Conservation (phyloP, 2,329 filamentous ascomycete species). For the Trematosphaeria pertusa region DNA sequence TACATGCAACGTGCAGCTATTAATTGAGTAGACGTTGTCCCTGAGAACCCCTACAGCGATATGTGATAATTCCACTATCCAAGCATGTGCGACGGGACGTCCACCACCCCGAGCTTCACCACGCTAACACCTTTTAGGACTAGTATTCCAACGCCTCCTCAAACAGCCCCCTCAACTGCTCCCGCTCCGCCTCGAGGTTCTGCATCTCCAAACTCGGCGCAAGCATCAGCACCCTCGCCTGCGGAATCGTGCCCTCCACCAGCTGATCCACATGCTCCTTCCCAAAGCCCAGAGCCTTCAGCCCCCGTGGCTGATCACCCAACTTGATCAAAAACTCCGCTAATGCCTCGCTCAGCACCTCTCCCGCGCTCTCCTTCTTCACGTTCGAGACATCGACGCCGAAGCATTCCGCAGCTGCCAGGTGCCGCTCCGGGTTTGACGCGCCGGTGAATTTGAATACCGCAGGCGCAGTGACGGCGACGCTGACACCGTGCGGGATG, state of each 20-base stretch:
- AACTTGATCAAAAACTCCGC: constrained; percentile 80
- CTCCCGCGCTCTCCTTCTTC: constrained; percentile 87
- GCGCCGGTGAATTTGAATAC: constrained; percentile 93
- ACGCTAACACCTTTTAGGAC: too few species aligned
- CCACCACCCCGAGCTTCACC: too few species aligned
- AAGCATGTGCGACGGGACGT: too few species aligned
- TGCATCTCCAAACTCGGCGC: constrained; percentile 74
- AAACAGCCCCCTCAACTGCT: constrained; percentile 56
- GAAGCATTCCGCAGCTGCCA: constrained; percentile 87
- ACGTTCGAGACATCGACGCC: constrained; percentile 88
- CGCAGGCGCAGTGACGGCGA: constrained; percentile 90
- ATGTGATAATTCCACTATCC: too few species aligned
- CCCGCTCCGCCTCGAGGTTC: constrained; percentile 56
- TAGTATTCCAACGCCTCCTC: constrained; percentile 55
- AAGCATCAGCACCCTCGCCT: constrained; percentile 87
- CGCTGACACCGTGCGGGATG: constrained; percentile 94
- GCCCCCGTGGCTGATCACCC: constrained; percentile 87
- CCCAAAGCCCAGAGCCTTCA: constrained; percentile 84
- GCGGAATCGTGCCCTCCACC: constrained; percentile 94
- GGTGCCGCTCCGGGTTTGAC: constrained; percentile 90
- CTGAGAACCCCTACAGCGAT: too few species aligned
- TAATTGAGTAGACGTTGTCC: too few species aligned
- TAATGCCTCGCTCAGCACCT: constrained; percentile 84
- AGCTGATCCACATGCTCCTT: constrained; percentile 77
- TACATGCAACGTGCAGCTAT: too few species aligned